Evolutionary conservation across 345 rosid genomes (phyloP), one percentile per base, ranked within the genome.

Genomic region (Eucalyptus pauciflora): DNA sequence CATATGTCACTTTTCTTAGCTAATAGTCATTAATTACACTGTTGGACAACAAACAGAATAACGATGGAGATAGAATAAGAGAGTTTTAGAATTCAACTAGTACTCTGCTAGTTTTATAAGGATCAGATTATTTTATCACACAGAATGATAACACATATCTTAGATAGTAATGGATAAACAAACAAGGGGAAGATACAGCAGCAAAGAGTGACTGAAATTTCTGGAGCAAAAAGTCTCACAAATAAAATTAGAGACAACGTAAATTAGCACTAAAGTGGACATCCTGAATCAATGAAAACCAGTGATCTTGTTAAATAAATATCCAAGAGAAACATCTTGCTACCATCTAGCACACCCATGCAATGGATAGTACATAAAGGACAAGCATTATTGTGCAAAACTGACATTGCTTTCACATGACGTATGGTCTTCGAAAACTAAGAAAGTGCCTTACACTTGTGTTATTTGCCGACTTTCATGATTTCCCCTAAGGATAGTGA

Each of bases 401-500:
- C 45, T 85, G 60, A 18, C 45, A 86, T 29, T 69, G 25, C 86
- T 41, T 52, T 18, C 0, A 15, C 50, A 46, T n/a, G 52, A 88
- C 7, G 24, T 20, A 37, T 52, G 17, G 86, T n/a, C 83, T 64
- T 60, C 14, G 11, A 24, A 37, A 52, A 25, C 64, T 52, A 31
- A 83, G 60, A 89, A 14, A 87, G 60, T 60, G 25, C 85, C 98
- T 95, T 97, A 97, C 99, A 97, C 99, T 97, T 97, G 99, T 29
- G 99, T 97, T 46, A 97, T 97, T 93, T 97, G 99, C 89, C 99
- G 95, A 93, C 99, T 97, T 94, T 97, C 99, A 45, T 97, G 99
- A 86, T 97, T 97, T 89, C 99, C 99, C 92, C 99, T 94, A 18
- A 97, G 92, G 87, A 97, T 97, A 25, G 99, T 97, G 88, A 97